These are phyloP conservation scores for Paraphoma sp. DNA, from an alignment of 2,329 filamentous ascomycete genomes.

Conservation along the genomic window DNA sequence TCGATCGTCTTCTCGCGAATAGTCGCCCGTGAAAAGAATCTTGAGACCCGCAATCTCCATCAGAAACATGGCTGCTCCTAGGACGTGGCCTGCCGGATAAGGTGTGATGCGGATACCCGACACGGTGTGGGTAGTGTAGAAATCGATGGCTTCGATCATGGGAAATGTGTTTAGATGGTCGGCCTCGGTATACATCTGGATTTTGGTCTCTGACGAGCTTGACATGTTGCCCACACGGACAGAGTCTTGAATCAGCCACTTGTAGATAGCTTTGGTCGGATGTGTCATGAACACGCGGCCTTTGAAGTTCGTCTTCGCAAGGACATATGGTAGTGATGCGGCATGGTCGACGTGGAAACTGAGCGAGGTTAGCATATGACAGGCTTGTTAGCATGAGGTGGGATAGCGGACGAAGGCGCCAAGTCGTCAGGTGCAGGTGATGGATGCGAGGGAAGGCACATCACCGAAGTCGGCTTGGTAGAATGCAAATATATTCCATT, in stretches of 20 bases:
- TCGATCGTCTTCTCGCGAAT: conserved; percentile 92
- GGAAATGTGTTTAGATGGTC: conserved; percentile 94
- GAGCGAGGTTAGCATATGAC: conserved; percentile 24
- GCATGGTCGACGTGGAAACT: conserved; percentile 99
- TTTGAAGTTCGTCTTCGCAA: conserved; percentile 97
- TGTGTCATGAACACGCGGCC: conserved; percentile 99
- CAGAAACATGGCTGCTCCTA: conserved; percentile 97
- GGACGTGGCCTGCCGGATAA: conserved; percentile 95
- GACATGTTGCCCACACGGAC: conserved; percentile 81
- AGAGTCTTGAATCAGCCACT: conserved; percentile 98
- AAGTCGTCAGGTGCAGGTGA: conserved; percentile 28
- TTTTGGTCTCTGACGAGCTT: conserved; percentile 67
- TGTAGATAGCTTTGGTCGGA: conserved; percentile 99
- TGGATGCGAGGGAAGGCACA: conserved; percentile 34
- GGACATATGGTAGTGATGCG: conserved; percentile 96
- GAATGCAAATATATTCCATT: conserved; percentile 50
- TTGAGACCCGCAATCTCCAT: conserved; percentile 97
- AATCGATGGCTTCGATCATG: conserved; percentile 96
- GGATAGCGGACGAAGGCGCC: background rate
- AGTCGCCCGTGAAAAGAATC: conserved; percentile 97
- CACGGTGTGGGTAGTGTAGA: conserved; percentile 96
- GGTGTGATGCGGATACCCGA: conserved; percentile 96
- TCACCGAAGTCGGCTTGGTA: conserved; percentile 44
- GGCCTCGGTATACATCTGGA: conserved; percentile 87
- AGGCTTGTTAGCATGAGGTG: background rate